Evolutionary conservation across 169 alveolate genomes (phyloP).

Genomic region (Cryptosporidium muris): DNA sequence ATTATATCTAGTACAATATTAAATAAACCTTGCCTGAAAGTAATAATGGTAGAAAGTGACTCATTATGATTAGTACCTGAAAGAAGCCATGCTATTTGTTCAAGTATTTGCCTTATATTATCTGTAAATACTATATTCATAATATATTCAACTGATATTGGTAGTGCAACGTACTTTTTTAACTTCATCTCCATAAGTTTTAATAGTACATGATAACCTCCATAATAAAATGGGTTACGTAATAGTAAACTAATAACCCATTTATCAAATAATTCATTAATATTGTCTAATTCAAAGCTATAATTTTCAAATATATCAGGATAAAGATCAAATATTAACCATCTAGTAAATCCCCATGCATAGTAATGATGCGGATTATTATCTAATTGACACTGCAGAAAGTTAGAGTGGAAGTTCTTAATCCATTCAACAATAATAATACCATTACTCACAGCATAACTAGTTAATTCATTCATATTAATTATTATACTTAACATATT

Average conservation of each 20-base stretch:
- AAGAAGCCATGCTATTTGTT: neutral
- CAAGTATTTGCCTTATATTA: slow-evolving; percentile 6
- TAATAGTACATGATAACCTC: slow-evolving; percentile 53
- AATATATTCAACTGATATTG: neutral
- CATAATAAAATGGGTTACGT: slow-evolving; percentile 31
- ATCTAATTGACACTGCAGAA: slow-evolving; percentile 11
- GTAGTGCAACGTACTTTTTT: neutral
- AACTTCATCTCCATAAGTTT: slow-evolving; percentile 28
- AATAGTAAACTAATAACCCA: slow-evolving; percentile 17
- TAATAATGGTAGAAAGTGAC: slow-evolving; percentile 13
- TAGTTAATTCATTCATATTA: neutral
- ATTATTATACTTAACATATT: neutral
- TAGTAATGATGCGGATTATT: slow-evolving; percentile 18
- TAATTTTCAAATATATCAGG: neutral
- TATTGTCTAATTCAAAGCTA: slow-evolving; percentile 4
- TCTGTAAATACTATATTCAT: slow-evolving; percentile 3
- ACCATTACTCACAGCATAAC: neutral
- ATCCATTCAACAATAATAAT: neutral
- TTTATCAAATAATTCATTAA: neutral
- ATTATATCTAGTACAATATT: slow-evolving; percentile 2
- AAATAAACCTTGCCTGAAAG: slow-evolving; percentile 31
- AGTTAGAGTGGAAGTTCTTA: slow-evolving; percentile 4
- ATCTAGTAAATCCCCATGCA: slow-evolving; percentile 54
- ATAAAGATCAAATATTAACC: slow-evolving; percentile 21
- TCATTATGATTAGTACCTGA: neutral